phyloP scores from a whole-genome alignment of 208 protist genomes.

The Trypanosomatidae sp. region DNA sequence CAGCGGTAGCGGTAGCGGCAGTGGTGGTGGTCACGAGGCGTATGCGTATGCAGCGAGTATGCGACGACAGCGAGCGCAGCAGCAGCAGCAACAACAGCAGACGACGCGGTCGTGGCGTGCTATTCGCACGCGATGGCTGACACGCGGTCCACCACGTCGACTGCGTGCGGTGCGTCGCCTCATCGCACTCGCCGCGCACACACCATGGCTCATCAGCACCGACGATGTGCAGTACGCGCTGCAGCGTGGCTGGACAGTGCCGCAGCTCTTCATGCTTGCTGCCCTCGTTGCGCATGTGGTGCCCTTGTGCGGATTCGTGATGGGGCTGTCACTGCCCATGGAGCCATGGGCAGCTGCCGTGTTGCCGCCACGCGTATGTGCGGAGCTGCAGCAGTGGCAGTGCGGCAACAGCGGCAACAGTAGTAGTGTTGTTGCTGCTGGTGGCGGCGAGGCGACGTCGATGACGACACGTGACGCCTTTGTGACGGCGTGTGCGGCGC shows the following conservation, averaged over 20 bases:
- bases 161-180: slow-evolving; percentile 42
- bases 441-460: neutral
- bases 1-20: neutral
- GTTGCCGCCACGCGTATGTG: slow-evolving; percentile 22
- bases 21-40: neutral
- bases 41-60: neutral
- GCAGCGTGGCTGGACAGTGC: slow-evolving; percentile 53
- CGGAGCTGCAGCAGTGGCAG: slow-evolving; percentile 6
- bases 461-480: neutral
- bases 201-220: slow-evolving; percentile 52
- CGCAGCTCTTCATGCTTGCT: slow-evolving; percentile 57
- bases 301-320: slow-evolving; percentile 55
- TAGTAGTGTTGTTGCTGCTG: neutral
- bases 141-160: slow-evolving; percentile 32
- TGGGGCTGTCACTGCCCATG: slow-evolving; percentile 58
- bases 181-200: slow-evolving; percentile 66
- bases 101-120: neutral
- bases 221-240: slow-evolving; percentile 25
- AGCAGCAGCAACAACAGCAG: neutral
- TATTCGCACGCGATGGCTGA: slow-evolving; percentile 28
- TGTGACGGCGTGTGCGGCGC: neutral
- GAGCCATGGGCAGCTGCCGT: slow-evolving; percentile 52
- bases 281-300: slow-evolving; percentile 56
- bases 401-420: neutral
- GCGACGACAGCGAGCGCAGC: too few species aligned